Percentiles rank a stretch among this genome's conserved stretches.
Evolutionary conservation across 1,139 yeast species (phyloP).

Genomic region (Nadsonia commutata): DNA sequence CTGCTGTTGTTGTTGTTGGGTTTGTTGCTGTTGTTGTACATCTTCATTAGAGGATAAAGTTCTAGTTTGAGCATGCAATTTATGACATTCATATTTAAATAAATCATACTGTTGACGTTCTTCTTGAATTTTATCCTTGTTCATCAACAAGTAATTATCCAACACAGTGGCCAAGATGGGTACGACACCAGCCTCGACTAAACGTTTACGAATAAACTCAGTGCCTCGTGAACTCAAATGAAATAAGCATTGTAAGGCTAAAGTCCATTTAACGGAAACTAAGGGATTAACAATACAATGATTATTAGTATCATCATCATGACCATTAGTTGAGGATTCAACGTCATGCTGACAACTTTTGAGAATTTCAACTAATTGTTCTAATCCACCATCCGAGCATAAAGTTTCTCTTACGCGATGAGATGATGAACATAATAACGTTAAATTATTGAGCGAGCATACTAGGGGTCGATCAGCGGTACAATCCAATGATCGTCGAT

Average conservation of each 20-base stretch:
- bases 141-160: constrained; percentile 51
- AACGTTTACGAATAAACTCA: constrained; percentile 67
- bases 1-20: constrained; percentile 2
- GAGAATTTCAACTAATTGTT: constrained; percentile 69
- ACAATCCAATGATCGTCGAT: constrained; percentile 82
- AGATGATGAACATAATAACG: constrained; percentile 73
- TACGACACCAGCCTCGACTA: constrained; percentile 81
- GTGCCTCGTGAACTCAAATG: constrained; percentile 88
- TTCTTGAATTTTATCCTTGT: constrained; percentile 2
- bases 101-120: not conserved
- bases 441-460: constrained; percentile 78
- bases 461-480: constrained; percentile 83
- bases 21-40: constrained; percentile 3
- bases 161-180: constrained; percentile 85
- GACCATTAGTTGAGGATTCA: constrained; percentile 4
- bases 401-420: constrained; percentile 84
- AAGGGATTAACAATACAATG: too few species aligned
- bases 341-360: constrained; percentile 48
- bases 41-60: constrained; percentile 1
- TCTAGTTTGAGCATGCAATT: not conserved
- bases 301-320: constrained; percentile 1
- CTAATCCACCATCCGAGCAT: constrained; percentile 82
- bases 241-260: constrained; percentile 84
- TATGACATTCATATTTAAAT: not conserved
- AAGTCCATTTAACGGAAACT: constrained; percentile 92